Evolutionary conservation across 768 basidiomycete species (phyloP), one percentile per base, ranked within the genome.

Genomic region (Collybia nuda): DNA sequence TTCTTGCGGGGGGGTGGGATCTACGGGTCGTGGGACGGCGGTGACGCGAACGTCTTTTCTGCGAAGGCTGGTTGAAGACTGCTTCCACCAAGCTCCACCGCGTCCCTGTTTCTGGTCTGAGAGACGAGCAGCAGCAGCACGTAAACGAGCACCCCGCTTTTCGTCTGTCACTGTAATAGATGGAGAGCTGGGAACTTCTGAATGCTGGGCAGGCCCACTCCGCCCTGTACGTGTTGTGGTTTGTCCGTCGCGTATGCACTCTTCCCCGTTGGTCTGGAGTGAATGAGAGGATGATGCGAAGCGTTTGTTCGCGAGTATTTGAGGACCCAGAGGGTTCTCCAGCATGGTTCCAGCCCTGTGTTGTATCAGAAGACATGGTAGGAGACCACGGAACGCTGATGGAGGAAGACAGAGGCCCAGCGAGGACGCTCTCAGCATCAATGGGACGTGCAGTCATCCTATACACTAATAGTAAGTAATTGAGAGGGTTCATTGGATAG

Each of bases 351-450:
- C 59, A 58, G 53, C 55, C 57, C 57, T 59, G 58, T 49, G 62
- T 55, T 49, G 62, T 55, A 64, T 54, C 56, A 62, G 59, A 56
- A 61, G 63, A 65, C 68, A 73, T 68, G 61, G 57, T 44, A 57
- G 58, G 44, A 61, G 57, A 62, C 56, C 61, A 62, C 65, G 60
- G 58, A 62, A 64, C 64, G 69, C 66, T 56, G 68, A 66, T 56
- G 65, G 68, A 61, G 62, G 64, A 67, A 71, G 67, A 74, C 67
- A 73, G 75, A 81, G 78, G 80, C 82, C 84, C 80, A 77, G 78
- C 76, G 80, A 84, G 80, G 85, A 86, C 82, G 81, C 86, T 83
- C 82, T 82, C 72, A 88, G 80, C 88, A 90, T 91, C 79, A 84
- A 88, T 83, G 71, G 63, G 67, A 69, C 71, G 72, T 76, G 74